These are phyloP conservation scores for Hippophae tibetana DNA, from an alignment of 306 rosid genomes.

Conservation along the genomic window DNA sequence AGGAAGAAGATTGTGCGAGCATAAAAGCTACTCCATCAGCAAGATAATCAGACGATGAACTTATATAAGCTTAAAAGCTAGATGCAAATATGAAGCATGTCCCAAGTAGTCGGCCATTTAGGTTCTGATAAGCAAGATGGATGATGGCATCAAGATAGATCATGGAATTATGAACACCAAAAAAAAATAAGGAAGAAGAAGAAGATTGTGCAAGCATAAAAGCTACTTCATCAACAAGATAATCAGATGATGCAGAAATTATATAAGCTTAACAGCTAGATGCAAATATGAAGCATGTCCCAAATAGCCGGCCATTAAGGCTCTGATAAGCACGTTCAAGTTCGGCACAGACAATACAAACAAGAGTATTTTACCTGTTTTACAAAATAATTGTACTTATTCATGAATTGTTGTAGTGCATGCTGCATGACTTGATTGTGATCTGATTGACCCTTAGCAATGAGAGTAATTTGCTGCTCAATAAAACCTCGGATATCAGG, in stretches of 20 bases:
- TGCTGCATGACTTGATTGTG: constrained; percentile 73
- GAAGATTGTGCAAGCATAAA: background rate
- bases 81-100: background rate
- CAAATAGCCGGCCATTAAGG: background rate
- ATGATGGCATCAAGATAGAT: too few species aligned
- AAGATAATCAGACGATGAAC: background rate
- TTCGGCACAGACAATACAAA: constrained; percentile 2
- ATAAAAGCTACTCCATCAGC: background rate
- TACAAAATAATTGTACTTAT: constrained; percentile 79
- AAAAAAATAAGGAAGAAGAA: background rate
- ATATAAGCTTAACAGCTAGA: background rate
- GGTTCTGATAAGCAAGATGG: too few species aligned
- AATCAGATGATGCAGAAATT: background rate
- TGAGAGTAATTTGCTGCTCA: constrained; percentile 93
- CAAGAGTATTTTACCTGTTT: constrained; percentile 50
- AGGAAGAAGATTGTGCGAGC: background rate
- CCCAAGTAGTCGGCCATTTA: too few species aligned
- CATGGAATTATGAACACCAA: too few species aligned
- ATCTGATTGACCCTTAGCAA: constrained; percentile 83
- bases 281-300: background rate
- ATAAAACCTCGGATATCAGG: constrained; percentile 98
- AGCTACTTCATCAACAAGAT: background rate
- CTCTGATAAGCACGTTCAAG: constrained; percentile 3
- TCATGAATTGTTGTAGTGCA: constrained; percentile 76
- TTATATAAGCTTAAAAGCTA: background rate